Evolutionary conservation across 225 moss, liverwort and hornwort genomes (phyloP).

Genomic region (Physcomitrium patens): DNA sequence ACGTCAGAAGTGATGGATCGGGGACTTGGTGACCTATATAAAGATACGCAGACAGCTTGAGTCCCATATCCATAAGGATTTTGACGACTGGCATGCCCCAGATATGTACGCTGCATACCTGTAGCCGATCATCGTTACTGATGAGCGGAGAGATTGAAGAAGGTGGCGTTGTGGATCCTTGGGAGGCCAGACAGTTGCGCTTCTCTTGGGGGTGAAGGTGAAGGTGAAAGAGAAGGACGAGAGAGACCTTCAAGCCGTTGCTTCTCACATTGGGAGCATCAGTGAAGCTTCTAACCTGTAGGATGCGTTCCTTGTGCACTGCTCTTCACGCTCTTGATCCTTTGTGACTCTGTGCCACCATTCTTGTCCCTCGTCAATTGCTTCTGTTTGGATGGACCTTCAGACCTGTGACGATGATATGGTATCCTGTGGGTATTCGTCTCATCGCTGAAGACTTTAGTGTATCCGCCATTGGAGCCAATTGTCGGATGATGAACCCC

Average conservation of each 20-base stretch:
- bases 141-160: not conserved
- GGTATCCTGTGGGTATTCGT: not conserved
- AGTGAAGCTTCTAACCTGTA: not conserved
- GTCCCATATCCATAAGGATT: no score
- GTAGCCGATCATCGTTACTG: not conserved
- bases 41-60: no score
- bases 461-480: not conserved
- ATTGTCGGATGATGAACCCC: not conserved
- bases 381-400: not conserved
- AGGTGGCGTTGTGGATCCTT: not conserved
- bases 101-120: no score
- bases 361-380: conserved; percentile 6
- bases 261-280: not conserved
- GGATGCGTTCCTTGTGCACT: not conserved
- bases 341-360: not conserved
- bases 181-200: conserved; percentile 16
- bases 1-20: not conserved
- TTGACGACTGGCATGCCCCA: no score
- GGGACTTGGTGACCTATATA: not conserved
- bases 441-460: not conserved
- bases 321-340: not conserved
- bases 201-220: conserved; percentile 19
- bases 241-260: no score
- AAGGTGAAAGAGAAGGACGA: not conserved
- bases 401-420: conserved; percentile 5